Evolutionary conservation across 1,284 basidiomycete genomes (phyloP).

Genomic region (Rhodotorula glutinis): DNA sequence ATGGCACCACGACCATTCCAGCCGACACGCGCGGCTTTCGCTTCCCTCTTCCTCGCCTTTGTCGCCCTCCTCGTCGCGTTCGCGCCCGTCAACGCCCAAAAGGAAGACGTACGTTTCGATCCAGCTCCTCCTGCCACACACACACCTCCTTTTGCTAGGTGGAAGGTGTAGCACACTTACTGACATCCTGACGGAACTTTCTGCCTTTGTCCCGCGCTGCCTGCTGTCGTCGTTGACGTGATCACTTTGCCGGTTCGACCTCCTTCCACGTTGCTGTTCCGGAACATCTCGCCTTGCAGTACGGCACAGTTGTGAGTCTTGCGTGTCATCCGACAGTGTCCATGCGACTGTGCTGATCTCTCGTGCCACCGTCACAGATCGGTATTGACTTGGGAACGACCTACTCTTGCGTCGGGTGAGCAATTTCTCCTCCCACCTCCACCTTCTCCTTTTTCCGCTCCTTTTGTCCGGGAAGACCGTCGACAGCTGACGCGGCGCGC

Average conservation of each 20-base stretch:
- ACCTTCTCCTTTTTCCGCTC: not conserved
- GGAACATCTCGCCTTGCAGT: not conserved
- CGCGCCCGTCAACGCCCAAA: constrained; percentile 28
- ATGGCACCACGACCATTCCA: constrained; percentile 8
- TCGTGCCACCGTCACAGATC: constrained; percentile 31
- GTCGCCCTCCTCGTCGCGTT: constrained; percentile 31
- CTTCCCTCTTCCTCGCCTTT: constrained; percentile 20
- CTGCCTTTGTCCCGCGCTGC: not conserved
- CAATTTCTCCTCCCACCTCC: not conserved
- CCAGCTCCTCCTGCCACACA: not conserved
- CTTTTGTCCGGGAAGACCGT: too few species aligned
- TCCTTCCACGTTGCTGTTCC: constrained; percentile 9
- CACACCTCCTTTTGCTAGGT: not conserved
- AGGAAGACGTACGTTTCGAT: constrained; percentile 30
- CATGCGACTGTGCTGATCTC: not conserved
- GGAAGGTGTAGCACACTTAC: not conserved
- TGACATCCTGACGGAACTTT: constrained; percentile 5
- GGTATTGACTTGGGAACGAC: constrained; percentile 61
- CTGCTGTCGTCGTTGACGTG: not conserved
- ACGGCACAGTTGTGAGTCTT: constrained; percentile 28
- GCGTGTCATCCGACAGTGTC: not conserved
- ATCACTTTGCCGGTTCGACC: not conserved
- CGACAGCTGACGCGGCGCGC: too few species aligned
- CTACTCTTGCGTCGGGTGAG: constrained; percentile 57
- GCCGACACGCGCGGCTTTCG: constrained; percentile 9